Evolutionary conservation across 2,329 filamentous ascomycete species (phyloP), one percentile per base, ranked within the genome.

Genomic region (Acephala macrosclerotiorum): DNA sequence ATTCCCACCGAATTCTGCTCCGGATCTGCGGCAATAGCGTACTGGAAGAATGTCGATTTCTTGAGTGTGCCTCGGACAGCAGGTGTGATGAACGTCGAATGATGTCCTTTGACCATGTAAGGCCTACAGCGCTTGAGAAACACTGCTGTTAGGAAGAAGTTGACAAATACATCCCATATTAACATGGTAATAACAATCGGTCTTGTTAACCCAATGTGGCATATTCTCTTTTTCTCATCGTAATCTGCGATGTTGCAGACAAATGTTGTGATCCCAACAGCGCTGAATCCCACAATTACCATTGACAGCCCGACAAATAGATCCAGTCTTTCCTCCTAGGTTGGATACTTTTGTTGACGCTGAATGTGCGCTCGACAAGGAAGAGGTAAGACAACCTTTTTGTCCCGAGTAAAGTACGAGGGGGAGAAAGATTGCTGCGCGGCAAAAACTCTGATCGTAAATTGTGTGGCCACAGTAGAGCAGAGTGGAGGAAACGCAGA

Each of bases 371-470:
- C n/a, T 66, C 63, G 11, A 66, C 58, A 25, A 66, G 45, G 38
- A 66, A 68, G 16, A 66, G 29, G 42, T 64, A 66, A 61, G 16
- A 47, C 36, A 62, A 18, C 45, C 38, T 16, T 68, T 68, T 16
- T 68, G 60, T 16, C 63, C 57, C 3, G 66, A n/a, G 25, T 64
- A 68, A 45, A 68, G 64, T n/a, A 57, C n/a, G 1, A 68, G 49
- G 12, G 60, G 29, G 22, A 64, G 25, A 22, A 38, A 51, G 22
- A 63, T 58, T 1, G 63, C 63, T 7, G 53, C 47, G 26, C 60
- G 57, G 35, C 66, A 68, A 8, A 57, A 16, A 36, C 57, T 36
- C 20, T 45, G 11, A 14, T 53, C 47, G 20, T 61, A 40, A n/a
- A 51, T 64, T 16, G 29, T 60, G 25, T 60, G 59, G 7, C 63